A percentile compares a stretch with the other conserved stretches of the same genome.
Evolutionary conservation across 441 rosid genomes (phyloP).

Genomic region (Corymbia calophylla): DNA sequence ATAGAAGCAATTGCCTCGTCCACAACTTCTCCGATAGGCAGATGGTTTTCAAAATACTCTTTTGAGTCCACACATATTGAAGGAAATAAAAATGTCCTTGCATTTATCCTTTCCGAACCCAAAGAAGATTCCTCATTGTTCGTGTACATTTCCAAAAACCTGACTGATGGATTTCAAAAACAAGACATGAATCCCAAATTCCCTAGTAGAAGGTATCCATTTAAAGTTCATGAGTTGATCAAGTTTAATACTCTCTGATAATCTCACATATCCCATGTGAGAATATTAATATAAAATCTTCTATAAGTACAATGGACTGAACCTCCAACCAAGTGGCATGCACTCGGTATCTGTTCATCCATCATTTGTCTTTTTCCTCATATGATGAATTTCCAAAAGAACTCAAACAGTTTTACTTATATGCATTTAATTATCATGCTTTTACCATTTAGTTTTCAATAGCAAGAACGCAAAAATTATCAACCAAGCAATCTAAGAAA

Average conservation of each 20-base stretch:
- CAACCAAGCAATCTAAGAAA: too few relatives aligned
- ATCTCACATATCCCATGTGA: neutral
- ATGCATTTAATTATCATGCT: neutral
- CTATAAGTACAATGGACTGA: neutral
- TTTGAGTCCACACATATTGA: too few relatives aligned
- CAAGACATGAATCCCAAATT: neutral
- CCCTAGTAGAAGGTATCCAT: neutral
- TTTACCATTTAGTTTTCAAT: neutral
- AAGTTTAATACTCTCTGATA: neutral
- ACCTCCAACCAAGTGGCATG: neutral
- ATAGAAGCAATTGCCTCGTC: too few relatives aligned
- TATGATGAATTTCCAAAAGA: neutral
- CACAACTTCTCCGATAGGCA: too few relatives aligned
- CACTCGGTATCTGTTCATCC: neutral
- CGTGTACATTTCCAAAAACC: too few relatives aligned
- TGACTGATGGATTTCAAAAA: too few relatives aligned
- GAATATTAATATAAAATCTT: neutral
- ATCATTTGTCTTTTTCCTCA: neutral
- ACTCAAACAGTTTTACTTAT: too few relatives aligned
- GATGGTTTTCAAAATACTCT: too few relatives aligned
- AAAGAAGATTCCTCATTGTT: too few relatives aligned
- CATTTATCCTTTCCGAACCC: too few relatives aligned
- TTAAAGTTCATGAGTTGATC: rapidly evolving
- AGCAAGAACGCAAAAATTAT: neutral
- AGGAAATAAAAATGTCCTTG: too few relatives aligned